Evolutionary conservation across 176 grass and related monocot species (phyloP).

Genomic region (Oryza glumipatula): DNA sequence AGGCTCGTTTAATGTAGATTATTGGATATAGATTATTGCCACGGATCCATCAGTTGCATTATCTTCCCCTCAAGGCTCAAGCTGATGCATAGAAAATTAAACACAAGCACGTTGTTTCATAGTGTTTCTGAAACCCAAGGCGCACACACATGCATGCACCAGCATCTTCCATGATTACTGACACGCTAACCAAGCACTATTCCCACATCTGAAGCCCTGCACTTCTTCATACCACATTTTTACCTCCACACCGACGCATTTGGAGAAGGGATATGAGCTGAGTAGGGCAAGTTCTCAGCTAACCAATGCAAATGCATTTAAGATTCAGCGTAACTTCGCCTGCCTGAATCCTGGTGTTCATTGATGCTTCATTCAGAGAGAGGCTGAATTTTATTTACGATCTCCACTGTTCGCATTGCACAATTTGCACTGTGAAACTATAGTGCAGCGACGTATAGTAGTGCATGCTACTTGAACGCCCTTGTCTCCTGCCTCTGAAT

Average conservation of each 20-base stretch:
- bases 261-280: not conserved
- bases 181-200: slow-evolving; percentile 9
- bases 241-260: not conserved
- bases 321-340: not conserved
- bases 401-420: not conserved
- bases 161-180: slow-evolving; percentile 27
- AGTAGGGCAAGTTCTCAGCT: not conserved
- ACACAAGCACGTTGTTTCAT: not conserved
- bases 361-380: slow-evolving; percentile 5
- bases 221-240: not conserved
- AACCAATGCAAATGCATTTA: not conserved
- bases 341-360: not conserved
- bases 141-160: slow-evolving; percentile 6
- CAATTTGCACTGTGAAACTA: not conserved
- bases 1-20: not conserved
- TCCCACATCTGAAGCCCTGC: not conserved
- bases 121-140: not conserved
- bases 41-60: not conserved
- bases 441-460: not conserved
- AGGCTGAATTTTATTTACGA: not conserved
- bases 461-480: not conserved
- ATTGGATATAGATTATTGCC: too few relatives aligned
- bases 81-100: not conserved
- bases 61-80: not conserved
- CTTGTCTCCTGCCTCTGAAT: not conserved